phyloP scores from a whole-genome alignment of 768 basidiomycete species.

The Leccinum uliginosum region DNA sequence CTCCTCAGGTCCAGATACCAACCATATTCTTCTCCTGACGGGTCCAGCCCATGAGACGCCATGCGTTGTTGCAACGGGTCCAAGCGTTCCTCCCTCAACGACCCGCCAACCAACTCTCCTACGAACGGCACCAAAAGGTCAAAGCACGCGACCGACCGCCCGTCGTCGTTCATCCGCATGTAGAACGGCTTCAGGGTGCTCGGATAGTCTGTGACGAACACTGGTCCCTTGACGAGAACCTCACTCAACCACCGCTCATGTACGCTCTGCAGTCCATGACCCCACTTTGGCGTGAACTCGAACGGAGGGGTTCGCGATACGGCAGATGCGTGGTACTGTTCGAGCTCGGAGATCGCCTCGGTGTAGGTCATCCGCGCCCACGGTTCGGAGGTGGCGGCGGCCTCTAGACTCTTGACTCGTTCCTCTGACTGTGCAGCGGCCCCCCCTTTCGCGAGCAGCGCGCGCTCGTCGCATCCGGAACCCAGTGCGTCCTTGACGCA shows the following conservation, averaged over 20 bases:
- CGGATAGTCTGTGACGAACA: constrained; percentile 93
- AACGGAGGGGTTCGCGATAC: constrained; percentile 36
- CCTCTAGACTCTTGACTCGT: constrained; percentile 33
- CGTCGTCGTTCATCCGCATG: constrained; percentile 70
- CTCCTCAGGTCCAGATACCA: constrained; percentile 85
- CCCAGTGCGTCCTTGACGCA: constrained; percentile 41
- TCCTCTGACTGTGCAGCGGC: constrained; percentile 29
- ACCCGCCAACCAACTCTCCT: constrained; percentile 92
- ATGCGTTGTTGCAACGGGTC: constrained; percentile 51
- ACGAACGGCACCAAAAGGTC: constrained; percentile 85
- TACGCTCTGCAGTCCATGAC: constrained; percentile 73
- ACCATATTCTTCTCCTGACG: constrained; percentile 36
- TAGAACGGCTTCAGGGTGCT: constrained; percentile 86
- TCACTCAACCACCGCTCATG: constrained; percentile 92
- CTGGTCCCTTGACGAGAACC: constrained; percentile 59
- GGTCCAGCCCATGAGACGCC: constrained; percentile 40
- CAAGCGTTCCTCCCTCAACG: constrained; percentile 75
- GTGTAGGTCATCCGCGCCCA: constrained; percentile 82
- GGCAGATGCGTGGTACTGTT: constrained; percentile 29
- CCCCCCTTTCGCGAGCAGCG: constrained; percentile 31
- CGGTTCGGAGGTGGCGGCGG: constrained; percentile 33
- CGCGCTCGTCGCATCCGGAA: constrained; percentile 30
- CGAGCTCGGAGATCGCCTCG: constrained; percentile 62
- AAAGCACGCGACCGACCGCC: constrained; percentile 83
- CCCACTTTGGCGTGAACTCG: constrained; percentile 59